Conservation (phyloP, 768 basidiomycete genomes). For the Butyriboletus loyo region DNA sequence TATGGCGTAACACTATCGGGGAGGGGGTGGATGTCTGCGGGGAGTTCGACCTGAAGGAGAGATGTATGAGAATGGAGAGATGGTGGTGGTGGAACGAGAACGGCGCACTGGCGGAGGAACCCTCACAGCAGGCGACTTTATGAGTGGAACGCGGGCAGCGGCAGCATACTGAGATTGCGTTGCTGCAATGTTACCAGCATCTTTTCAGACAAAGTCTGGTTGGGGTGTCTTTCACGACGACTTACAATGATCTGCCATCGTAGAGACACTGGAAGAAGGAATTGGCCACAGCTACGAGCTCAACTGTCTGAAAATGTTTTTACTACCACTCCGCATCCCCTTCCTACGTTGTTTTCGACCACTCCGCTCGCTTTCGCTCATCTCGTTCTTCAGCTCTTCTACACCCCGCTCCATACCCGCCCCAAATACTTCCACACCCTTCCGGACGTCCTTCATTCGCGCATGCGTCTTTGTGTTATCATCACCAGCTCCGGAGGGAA, state of each 20-base stretch:
- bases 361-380: slow-evolving; percentile 64
- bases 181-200: background rate
- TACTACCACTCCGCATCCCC: slow-evolving; percentile 85
- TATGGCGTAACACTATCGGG: slow-evolving; percentile 89
- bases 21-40: slow-evolving; percentile 90
- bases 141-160: slow-evolving; percentile 74
- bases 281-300: slow-evolving; percentile 11
- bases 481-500: slow-evolving; percentile 46
- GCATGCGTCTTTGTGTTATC: slow-evolving; percentile 14
- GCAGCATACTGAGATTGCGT: slow-evolving; percentile 72
- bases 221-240: background rate
- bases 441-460: slow-evolving; percentile 40
- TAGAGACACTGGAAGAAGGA: background rate
- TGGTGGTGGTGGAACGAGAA: background rate
- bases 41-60: slow-evolving; percentile 67
- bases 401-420: slow-evolving; percentile 86
- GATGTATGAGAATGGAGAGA: background rate
- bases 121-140: slow-evolving; percentile 88
- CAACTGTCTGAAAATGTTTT: slow-evolving; percentile 64
- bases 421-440: slow-evolving; percentile 77
- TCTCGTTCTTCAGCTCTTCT: slow-evolving; percentile 41
- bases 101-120: slow-evolving; percentile 71
- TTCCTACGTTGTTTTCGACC: slow-evolving; percentile 80
- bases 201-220: slow-evolving; percentile 1
- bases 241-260: slow-evolving; percentile 25